Evolutionary conservation across 2,329 filamentous ascomycete genomes (phyloP).

Genomic region (Monosporascus sp.): DNA sequence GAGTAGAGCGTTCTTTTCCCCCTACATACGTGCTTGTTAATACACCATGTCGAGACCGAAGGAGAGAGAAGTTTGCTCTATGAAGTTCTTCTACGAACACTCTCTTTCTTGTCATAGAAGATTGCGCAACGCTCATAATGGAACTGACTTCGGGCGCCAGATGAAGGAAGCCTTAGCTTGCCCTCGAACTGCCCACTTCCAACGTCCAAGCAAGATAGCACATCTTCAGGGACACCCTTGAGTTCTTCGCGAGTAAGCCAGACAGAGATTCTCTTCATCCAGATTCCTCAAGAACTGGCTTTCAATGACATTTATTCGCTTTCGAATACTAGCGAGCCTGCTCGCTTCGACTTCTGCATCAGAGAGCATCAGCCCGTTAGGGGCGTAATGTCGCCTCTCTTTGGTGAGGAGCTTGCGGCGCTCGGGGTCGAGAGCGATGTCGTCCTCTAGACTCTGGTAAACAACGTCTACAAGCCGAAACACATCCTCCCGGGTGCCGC

Average conservation of each 20-base stretch:
- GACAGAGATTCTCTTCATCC: background rate
- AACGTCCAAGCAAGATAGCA: background rate
- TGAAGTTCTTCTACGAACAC: background rate
- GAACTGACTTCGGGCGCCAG: background rate
- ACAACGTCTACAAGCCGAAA: background rate
- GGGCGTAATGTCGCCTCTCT: background rate
- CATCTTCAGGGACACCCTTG: background rate
- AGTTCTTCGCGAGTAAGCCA: background rate
- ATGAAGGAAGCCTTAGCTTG: background rate
- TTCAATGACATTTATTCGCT: background rate
- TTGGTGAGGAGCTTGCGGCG: background rate
- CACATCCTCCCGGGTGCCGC: background rate
- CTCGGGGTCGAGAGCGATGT: background rate
- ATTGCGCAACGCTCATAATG: background rate
- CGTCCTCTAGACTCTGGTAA: background rate
- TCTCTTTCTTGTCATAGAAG: background rate
- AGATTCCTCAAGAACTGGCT: background rate
- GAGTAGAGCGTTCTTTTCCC: slow-evolving; percentile 36
- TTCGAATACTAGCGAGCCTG: background rate
- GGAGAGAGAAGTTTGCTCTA: background rate
- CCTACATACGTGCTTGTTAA: background rate
- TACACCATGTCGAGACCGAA: background rate
- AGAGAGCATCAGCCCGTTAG: background rate
- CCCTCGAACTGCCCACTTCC: background rate
- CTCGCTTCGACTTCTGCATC: background rate